A percentile compares a stretch with the other conserved stretches of the same genome.
Evolutionary conservation across 2,329 filamentous ascomycete genomes (phyloP).

Genomic region (Diaporthe vaccinii): DNA sequence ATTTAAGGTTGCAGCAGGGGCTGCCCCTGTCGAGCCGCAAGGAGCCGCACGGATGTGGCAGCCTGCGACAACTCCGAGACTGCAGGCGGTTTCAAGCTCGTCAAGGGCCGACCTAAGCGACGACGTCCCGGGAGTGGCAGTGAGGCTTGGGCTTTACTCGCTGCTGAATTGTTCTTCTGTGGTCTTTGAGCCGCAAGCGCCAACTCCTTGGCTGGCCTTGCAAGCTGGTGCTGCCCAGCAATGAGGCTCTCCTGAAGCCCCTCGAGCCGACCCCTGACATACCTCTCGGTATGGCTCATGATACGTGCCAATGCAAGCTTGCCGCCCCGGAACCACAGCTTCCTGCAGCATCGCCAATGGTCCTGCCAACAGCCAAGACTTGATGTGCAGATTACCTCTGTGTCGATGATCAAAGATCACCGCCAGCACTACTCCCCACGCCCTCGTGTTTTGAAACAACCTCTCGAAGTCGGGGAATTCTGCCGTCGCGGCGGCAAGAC

Average conservation of each 20-base stretch:
- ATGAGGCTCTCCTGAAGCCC: constrained; percentile 9
- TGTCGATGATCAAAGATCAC: constrained; percentile 23
- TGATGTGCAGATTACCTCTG: constrained; percentile 29
- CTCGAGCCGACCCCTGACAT: not conserved
- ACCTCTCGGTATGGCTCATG: constrained; percentile 21
- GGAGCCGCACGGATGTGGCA: constrained; percentile 38
- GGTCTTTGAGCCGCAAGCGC: not conserved
- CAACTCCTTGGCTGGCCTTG: not conserved
- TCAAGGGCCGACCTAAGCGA: constrained; percentile 23
- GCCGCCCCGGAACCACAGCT: not conserved
- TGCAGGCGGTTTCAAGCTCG: constrained; percentile 38
- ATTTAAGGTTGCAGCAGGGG: constrained; percentile 50
- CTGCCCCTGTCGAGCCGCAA: constrained; percentile 9
- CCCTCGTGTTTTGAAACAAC: constrained; percentile 27
- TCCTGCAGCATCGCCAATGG: constrained; percentile 13
- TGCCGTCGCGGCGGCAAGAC: not conserved
- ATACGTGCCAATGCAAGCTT: constrained; percentile 28
- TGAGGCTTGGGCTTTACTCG: not conserved
- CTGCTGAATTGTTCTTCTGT: not conserved
- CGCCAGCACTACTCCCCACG: not conserved
- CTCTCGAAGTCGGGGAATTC: not conserved
- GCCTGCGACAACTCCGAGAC: constrained; percentile 42
- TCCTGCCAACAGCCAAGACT: constrained; percentile 18
- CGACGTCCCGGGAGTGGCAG: constrained; percentile 4
- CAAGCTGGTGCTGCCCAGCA: constrained; percentile 4